Evolutionary conservation across 192 early-diverging fungal genomes (phyloP), one percentile per base, ranked within the genome.

Genomic region (Pilobolus umbonatus): DNA sequence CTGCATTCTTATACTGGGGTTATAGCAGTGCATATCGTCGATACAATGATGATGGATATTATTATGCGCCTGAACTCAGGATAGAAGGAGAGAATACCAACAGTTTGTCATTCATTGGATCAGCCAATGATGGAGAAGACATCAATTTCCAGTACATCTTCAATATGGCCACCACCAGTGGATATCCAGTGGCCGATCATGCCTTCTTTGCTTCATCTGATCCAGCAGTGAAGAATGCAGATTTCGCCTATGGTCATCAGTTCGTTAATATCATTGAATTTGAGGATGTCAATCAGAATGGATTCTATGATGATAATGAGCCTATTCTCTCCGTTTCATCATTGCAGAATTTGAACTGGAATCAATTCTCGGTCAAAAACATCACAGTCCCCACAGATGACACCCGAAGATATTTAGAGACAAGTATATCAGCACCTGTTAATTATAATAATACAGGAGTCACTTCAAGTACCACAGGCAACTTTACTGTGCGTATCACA

Each of bases 141-240:
- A 32, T 47, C 6, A 67, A 67, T n/a, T 73, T 55, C 54, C 55
- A 59, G 8, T 47, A 47, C 29, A 68, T 57, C 0, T 56, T 64
- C 28, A 61, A 60, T 46, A 39, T 59, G 15, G 50, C 32, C 11
- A 60, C 65, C 2, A 49, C 38, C 32, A 60, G 62, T 22, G 43
- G 43, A 29, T 60, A 50, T 22, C 45, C 60, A 15, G 55, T 53
- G 10, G 17, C 63, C 5, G 71, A 67, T 22, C 32, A 45, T 6
- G 65, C 57, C 2, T 73, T 56, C 21, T 73, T 48, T 49, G 49
- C 61, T 26, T 60, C 71, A 0, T 67, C 65, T 5, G 71, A 73
- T 34, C 36, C 26, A 12, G 15, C 5, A 19, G 58, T 65, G 32
- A 22, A 47, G 12, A 57, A 61, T 24, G 65, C 71, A 17, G 71